Percentiles rank a stretch among this genome's conserved stretches.
phyloP scores from a whole-genome alignment of 768 basidiomycete species.

The Auricularia cornea region DNA sequence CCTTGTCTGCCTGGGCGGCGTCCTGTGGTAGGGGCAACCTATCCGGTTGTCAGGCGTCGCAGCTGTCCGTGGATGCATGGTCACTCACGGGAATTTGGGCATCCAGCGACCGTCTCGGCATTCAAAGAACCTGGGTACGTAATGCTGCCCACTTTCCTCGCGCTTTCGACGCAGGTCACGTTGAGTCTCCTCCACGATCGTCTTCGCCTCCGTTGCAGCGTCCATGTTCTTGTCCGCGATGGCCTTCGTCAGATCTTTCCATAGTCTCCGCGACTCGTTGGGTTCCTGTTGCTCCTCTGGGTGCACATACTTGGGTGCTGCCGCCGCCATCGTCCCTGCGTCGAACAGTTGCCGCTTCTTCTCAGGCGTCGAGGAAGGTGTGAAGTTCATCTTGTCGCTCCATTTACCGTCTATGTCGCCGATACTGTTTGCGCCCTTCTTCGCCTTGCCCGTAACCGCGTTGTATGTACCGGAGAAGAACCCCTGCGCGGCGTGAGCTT shows the following conservation, averaged over 20 bases:
- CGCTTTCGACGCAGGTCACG: slow-evolving; percentile 66
- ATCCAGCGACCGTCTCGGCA: slow-evolving; percentile 69
- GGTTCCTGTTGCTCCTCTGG: slow-evolving; percentile 82
- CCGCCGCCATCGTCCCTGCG: slow-evolving; percentile 57
- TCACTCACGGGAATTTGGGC: slow-evolving; percentile 64
- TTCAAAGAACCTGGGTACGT: slow-evolving; percentile 77
- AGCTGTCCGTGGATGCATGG: background rate
- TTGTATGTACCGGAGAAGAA: slow-evolving; percentile 98
- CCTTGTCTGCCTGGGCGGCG: slow-evolving; percentile 53
- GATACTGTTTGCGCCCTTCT: slow-evolving; percentile 50
- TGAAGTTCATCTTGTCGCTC: slow-evolving; percentile 86
- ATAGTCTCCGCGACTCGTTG: slow-evolving; percentile 87
- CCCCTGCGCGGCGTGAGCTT: slow-evolving; percentile 40
- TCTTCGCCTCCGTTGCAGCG: slow-evolving; percentile 84
- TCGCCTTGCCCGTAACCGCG: slow-evolving; percentile 73
- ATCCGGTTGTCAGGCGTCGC: background rate
- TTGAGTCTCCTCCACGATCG: slow-evolving; percentile 84
- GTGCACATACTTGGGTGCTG: slow-evolving; percentile 76
- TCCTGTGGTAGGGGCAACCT: slow-evolving; percentile 36
- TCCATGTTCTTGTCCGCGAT: slow-evolving; percentile 90
- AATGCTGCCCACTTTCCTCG: slow-evolving; percentile 63
- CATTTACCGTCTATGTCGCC: slow-evolving; percentile 89
- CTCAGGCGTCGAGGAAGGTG: slow-evolving; percentile 40
- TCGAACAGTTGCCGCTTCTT: slow-evolving; percentile 78
- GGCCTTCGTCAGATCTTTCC: slow-evolving; percentile 76